Conservation (phyloP, 495 filamentous ascomycete species). For the Penicillium simplicissimum region DNA sequence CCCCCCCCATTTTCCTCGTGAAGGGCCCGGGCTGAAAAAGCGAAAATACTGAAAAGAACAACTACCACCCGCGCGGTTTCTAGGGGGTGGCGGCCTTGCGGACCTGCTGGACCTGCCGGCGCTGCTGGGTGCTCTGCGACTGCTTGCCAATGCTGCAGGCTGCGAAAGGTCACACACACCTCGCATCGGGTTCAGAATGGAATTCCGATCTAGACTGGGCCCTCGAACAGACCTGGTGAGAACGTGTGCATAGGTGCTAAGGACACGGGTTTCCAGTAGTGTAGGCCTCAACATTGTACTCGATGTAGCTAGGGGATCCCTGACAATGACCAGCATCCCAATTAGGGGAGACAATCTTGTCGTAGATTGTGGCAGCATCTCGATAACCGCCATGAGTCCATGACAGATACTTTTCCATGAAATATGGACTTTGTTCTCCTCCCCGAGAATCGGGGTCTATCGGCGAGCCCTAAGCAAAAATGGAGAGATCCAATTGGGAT, state of each 20-base stretch:
- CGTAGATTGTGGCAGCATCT: neutral
- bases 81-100: conserved; percentile 39
- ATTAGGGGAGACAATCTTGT: neutral
- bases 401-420: neutral
- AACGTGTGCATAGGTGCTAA: neutral
- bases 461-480: conserved; percentile 13
- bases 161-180: conserved; percentile 7
- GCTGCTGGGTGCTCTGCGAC: neutral
- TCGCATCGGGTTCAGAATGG: conserved; percentile 10
- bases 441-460: conserved; percentile 4
- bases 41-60: neutral
- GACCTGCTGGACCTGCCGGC: neutral
- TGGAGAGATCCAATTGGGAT: conserved; percentile 16
- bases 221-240: neutral
- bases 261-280: neutral
- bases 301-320: neutral
- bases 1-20: neutral
- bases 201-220: conserved; percentile 15
- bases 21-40: conserved; percentile 10
- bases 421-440: conserved; percentile 1
- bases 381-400: neutral
- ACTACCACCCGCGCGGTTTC: conserved; percentile 37
- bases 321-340: neutral
- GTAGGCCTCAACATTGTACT: neutral
- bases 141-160: neutral